These are phyloP conservation scores for Dunaliella primolecta DNA, from an alignment of 139 green algal genomes.

Conservation along the genomic window DNA sequence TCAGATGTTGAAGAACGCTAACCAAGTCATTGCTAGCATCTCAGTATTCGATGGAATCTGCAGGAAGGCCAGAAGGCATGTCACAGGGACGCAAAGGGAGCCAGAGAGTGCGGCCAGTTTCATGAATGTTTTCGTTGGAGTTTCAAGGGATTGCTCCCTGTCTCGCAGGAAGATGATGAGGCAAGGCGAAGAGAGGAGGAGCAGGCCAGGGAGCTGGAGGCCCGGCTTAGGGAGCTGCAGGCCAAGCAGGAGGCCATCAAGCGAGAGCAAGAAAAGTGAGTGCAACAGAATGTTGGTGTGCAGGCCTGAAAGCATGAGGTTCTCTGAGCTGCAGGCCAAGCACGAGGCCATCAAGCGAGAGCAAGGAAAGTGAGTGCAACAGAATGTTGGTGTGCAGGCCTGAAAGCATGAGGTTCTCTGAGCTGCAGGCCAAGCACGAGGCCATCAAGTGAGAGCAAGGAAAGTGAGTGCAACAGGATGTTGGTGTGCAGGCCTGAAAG, in stretches of 20 bases:
- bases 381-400: neutral
- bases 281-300: neutral
- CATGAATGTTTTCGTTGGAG: no score
- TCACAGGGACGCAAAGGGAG: no score
- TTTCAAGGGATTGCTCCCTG: no score
- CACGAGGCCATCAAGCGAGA: neutral
- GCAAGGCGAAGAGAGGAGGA: slow-evolving; percentile 22
- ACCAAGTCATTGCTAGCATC: no score
- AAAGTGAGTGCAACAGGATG: neutral
- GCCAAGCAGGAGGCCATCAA: slow-evolving; percentile 17
- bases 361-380: neutral
- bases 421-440: neutral
- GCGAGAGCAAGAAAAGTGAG: slow-evolving; percentile 37
- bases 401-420: neutral
- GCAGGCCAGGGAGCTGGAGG: slow-evolving; percentile 25
- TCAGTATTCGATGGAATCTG: no score
- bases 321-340: slow-evolving; percentile 24
- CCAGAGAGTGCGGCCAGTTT: no score
- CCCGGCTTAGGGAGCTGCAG: slow-evolving; percentile 33
- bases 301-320: neutral
- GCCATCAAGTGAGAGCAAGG: neutral
- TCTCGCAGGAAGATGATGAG: slow-evolving; percentile 28
- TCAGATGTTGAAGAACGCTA: no score
- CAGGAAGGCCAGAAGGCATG: no score
- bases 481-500: neutral